Evolutionary conservation across 495 filamentous ascomycete genomes (phyloP).

Genomic region (Penicillium soppii): DNA sequence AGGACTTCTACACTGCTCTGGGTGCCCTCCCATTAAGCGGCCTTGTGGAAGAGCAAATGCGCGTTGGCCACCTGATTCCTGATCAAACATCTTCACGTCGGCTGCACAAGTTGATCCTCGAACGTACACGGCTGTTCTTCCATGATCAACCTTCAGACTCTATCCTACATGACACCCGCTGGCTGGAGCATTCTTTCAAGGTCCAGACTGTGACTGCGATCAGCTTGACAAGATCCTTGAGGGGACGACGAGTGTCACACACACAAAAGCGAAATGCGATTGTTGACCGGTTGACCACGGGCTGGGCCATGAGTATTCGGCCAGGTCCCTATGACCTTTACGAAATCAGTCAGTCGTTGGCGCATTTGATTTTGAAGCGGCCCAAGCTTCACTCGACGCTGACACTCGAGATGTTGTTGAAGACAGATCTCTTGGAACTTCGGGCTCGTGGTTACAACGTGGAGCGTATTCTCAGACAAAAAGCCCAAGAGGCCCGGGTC

Average conservation of each 20-base stretch:
- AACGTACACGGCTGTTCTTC: slow-evolving; percentile 84
- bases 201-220: slow-evolving; percentile 77
- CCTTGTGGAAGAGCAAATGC: slow-evolving; percentile 46
- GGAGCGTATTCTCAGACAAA: slow-evolving; percentile 80
- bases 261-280: slow-evolving; percentile 69
- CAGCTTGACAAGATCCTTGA: slow-evolving; percentile 69
- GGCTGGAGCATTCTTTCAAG: slow-evolving; percentile 82
- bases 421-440: slow-evolving; percentile 74
- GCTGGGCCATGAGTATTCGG: slow-evolving; percentile 58
- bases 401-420: slow-evolving; percentile 83
- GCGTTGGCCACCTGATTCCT: slow-evolving; percentile 45
- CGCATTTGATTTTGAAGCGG: slow-evolving; percentile 73
- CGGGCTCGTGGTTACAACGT: slow-evolving; percentile 90
- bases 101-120: slow-evolving; percentile 75
- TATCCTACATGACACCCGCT: slow-evolving; percentile 79
- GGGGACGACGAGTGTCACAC: slow-evolving; percentile 62
- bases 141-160: slow-evolving; percentile 66
- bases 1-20: slow-evolving; percentile 71
- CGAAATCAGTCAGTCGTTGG: slow-evolving; percentile 83
- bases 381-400: slow-evolving; percentile 82
- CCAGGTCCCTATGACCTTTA: slow-evolving; percentile 69
- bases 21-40: slow-evolving; percentile 44
- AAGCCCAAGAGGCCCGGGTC: slow-evolving; percentile 79
- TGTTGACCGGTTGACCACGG: slow-evolving; percentile 48
- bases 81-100: slow-evolving; percentile 55